A percentile compares a stretch with the other conserved stretches of the same genome.
Evolutionary conservation across 345 rosid species (phyloP).

Genomic region (Arabis hirsuta): DNA sequence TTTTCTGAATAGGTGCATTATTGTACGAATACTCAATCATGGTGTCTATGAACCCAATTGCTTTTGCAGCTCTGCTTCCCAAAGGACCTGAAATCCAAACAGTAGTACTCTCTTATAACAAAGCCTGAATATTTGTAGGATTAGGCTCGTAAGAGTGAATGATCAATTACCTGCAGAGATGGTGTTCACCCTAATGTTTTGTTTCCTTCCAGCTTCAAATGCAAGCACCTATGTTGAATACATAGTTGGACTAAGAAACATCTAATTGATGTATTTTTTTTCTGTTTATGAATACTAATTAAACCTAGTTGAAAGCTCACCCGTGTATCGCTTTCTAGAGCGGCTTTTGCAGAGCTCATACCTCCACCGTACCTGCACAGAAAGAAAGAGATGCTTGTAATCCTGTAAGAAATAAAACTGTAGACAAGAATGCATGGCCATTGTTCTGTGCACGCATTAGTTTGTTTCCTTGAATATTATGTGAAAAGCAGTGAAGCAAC

Average conservation of each 20-base stretch:
- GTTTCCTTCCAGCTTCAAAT: slow-evolving; percentile 89
- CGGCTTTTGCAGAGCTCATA: slow-evolving; percentile 98
- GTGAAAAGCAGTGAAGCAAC: slow-evolving; percentile 1
- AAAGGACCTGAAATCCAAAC: slow-evolving; percentile 64
- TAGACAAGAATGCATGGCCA: not conserved
- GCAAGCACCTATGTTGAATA: slow-evolving; percentile 69
- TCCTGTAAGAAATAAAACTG: slow-evolving; percentile 6
- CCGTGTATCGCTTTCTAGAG: slow-evolving; percentile 91
- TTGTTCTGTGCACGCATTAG: not conserved
- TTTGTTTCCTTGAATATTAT: not conserved
- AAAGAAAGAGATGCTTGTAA: slow-evolving; percentile 14
- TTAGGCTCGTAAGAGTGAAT: not conserved
- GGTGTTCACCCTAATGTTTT: slow-evolving; percentile 81
- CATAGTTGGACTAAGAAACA: slow-evolving; percentile 4
- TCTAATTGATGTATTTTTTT: not conserved
- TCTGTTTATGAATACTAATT: not conserved
- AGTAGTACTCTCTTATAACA: not conserved
- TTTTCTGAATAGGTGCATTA: slow-evolving; percentile 88
- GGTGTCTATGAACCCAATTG: slow-evolving; percentile 79
- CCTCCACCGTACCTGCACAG: slow-evolving; percentile 92
- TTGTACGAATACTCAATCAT: slow-evolving; percentile 87
- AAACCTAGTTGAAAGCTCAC: slow-evolving; percentile 43
- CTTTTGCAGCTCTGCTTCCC: slow-evolving; percentile 88
- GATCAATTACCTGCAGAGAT: slow-evolving; percentile 77
- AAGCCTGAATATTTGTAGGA: not conserved